phyloP scores from a whole-genome alignment of 148 eudicot species.

The Rhododendron ovatum region DNA sequence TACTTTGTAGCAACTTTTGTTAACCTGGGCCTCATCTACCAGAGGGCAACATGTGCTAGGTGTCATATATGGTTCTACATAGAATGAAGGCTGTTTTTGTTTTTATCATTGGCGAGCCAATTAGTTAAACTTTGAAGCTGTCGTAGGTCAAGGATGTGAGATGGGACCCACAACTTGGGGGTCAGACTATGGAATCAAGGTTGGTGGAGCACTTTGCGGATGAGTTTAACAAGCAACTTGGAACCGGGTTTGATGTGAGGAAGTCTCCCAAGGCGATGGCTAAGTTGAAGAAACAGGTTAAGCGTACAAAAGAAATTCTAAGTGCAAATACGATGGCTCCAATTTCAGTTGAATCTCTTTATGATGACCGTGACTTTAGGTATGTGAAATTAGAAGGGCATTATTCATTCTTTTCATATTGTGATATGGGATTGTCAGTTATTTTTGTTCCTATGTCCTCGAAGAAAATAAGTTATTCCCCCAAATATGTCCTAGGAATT shows the following conservation, averaged over 20 bases:
- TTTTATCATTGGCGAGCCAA: not conserved
- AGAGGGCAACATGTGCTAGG: not conserved
- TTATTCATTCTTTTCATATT: not conserved
- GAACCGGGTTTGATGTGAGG: conserved; percentile 75
- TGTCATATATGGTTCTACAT: not conserved
- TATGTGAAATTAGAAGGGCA: conserved; percentile 15
- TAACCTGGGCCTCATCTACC: not conserved
- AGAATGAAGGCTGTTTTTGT: not conserved
- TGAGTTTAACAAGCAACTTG: conserved; percentile 82
- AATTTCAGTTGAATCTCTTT: conserved; percentile 88
- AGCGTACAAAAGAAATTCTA: conserved; percentile 92
- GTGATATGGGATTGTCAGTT: not conserved
- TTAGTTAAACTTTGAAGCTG: conserved; percentile 1
- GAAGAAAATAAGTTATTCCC: not conserved
- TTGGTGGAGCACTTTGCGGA: conserved; percentile 90
- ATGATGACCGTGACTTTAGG: conserved; percentile 97
- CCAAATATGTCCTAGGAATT: not conserved
- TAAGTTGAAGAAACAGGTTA: conserved; percentile 96
- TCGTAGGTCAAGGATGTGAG: conserved; percentile 86
- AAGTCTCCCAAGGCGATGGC: conserved; percentile 93
- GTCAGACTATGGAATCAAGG: conserved; percentile 84
- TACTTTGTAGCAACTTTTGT: not conserved
- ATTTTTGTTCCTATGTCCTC: not conserved
- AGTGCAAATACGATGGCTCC: conserved; percentile 94
- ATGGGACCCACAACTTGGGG: conserved; percentile 94